Percentiles rank a stretch among this genome's conserved stretches.
Conservation (phyloP, 805 yeast genomes). For the Ogataea salicorniae region DNA sequence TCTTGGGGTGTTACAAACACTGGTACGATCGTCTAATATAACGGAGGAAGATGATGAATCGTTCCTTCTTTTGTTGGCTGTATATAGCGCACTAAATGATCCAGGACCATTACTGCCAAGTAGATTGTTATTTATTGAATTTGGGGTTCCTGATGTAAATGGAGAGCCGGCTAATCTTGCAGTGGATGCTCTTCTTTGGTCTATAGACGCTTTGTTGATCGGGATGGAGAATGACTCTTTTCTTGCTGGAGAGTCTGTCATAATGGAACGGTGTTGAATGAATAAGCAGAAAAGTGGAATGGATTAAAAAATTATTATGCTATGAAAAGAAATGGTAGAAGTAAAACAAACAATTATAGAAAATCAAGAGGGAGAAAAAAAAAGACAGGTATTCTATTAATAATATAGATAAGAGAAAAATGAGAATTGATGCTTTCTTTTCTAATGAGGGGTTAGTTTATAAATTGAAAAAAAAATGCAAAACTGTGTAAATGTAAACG, state of each 20-base stretch:
- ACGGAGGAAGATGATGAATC: conserved; percentile 23
- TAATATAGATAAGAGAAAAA: background rate
- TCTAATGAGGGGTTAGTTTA: background rate
- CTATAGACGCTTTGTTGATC: conserved; percentile 5
- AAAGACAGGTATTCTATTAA: background rate
- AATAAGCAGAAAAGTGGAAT: background rate
- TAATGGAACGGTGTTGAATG: conserved; percentile 1
- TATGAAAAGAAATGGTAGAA: background rate
- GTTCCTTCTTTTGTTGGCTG: conserved; percentile 9
- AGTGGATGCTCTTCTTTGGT: conserved; percentile 30
- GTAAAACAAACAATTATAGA: background rate
- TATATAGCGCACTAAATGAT: background rate
- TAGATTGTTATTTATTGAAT: background rate
- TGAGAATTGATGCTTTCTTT: background rate
- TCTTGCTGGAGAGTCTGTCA: conserved; percentile 12
- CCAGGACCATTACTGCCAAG: no score
- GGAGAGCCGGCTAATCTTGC: conserved; percentile 31
- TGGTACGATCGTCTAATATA: conserved; percentile 13
- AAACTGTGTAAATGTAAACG: no score
- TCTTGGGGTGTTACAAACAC: conserved; percentile 1
- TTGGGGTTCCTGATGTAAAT: conserved; percentile 9
- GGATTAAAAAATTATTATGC: background rate
- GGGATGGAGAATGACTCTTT: conserved; percentile 9
- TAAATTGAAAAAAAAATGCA: background rate
- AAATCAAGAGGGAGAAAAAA: background rate